A percentile compares a stretch with the other conserved stretches of the same genome.
Conservation (phyloP, 495 filamentous ascomycete species). For the Paragyromitra xinjiangensis region DNA sequence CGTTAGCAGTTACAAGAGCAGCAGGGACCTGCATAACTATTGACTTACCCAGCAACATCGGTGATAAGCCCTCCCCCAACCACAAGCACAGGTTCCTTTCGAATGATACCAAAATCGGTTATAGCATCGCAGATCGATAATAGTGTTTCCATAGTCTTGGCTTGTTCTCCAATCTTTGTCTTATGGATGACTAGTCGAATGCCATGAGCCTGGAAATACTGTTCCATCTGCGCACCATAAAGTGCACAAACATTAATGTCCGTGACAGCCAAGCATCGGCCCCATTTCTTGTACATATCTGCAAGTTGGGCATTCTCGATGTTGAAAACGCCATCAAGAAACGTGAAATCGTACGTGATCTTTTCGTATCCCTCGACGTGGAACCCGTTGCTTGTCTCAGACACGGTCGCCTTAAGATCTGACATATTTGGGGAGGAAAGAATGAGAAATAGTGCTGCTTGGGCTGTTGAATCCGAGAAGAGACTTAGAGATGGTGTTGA, state of each 20-base stretch:
- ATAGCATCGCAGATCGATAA: slow-evolving; percentile 70
- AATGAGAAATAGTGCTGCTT: slow-evolving; percentile 16
- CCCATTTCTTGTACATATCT: slow-evolving; percentile 67
- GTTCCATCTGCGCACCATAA: slow-evolving; percentile 68
- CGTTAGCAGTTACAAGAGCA: slow-evolving; percentile 14
- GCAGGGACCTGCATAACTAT: slow-evolving; percentile 39
- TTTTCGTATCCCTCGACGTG: slow-evolving; percentile 72
- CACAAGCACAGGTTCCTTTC: slow-evolving; percentile 72
- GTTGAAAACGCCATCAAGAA: slow-evolving; percentile 71
- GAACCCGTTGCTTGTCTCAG: slow-evolving; percentile 66
- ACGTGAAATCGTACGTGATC: slow-evolving; percentile 73
- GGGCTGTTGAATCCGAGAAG: slow-evolving; percentile 28
- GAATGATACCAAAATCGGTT: slow-evolving; percentile 71
- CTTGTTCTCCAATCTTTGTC: slow-evolving; percentile 72
- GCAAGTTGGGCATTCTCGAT: slow-evolving; percentile 64
- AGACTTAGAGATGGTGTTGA: slow-evolving; percentile 20
- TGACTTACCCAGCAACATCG: slow-evolving; percentile 69
- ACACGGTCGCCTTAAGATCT: slow-evolving; percentile 68
- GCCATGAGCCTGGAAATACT: slow-evolving; percentile 67
- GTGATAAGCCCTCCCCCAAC: slow-evolving; percentile 72
- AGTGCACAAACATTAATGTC: slow-evolving; percentile 69
- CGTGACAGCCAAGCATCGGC: slow-evolving; percentile 67
- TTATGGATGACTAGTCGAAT: slow-evolving; percentile 68
- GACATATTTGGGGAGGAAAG: slow-evolving; percentile 62
- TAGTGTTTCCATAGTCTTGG: slow-evolving; percentile 70